Percentiles rank a stretch among this genome's conserved stretches.
These are phyloP conservation scores for Leptodontidium sp. DNA, from an alignment of 2,329 filamentous ascomycete species.

Conservation along the genomic window DNA sequence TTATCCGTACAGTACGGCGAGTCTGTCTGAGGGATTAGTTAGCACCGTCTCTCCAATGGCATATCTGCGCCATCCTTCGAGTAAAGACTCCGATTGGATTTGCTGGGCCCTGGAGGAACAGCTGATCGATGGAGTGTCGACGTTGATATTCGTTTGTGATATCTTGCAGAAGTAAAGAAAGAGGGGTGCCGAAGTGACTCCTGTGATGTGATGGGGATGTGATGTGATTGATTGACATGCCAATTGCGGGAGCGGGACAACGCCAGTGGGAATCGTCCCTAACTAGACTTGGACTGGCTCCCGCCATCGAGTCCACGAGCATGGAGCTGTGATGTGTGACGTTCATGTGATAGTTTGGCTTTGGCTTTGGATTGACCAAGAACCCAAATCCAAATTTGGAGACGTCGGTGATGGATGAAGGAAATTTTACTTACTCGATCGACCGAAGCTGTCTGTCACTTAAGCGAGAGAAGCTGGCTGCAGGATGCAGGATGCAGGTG, in stretches of 20 bases:
- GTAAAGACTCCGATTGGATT: neutral
- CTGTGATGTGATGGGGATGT: neutral
- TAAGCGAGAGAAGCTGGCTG: slow-evolving; percentile 32
- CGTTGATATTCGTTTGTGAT: slow-evolving; percentile 1
- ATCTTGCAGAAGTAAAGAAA: neutral
- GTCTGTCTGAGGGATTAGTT: slow-evolving; percentile 13
- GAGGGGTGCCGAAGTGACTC: neutral
- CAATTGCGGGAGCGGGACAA: slow-evolving; percentile 17
- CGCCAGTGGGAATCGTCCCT: neutral
- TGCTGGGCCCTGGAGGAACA: slow-evolving; percentile 1
- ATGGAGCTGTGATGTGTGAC: neutral
- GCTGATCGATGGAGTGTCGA: slow-evolving; percentile 1
- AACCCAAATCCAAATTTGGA: neutral
- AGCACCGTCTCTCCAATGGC: slow-evolving; percentile 4
- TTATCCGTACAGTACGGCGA: neutral
- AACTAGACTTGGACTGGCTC: slow-evolving; percentile 10
- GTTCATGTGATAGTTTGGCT: slow-evolving; percentile 3
- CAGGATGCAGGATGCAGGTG: slow-evolving; percentile 29
- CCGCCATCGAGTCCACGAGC: neutral
- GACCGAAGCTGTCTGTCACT: slow-evolving; percentile 1
- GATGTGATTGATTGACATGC: slow-evolving; percentile 1
- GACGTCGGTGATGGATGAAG: neutral
- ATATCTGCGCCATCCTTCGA: neutral
- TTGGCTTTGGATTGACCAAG: neutral
- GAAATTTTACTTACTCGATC: slow-evolving; percentile 31